A percentile compares a stretch with the other conserved stretches of the same genome.
These are phyloP conservation scores for Labyrinthula sp. DNA, from an alignment of 352 stramenopile species.

Conservation along the genomic window DNA sequence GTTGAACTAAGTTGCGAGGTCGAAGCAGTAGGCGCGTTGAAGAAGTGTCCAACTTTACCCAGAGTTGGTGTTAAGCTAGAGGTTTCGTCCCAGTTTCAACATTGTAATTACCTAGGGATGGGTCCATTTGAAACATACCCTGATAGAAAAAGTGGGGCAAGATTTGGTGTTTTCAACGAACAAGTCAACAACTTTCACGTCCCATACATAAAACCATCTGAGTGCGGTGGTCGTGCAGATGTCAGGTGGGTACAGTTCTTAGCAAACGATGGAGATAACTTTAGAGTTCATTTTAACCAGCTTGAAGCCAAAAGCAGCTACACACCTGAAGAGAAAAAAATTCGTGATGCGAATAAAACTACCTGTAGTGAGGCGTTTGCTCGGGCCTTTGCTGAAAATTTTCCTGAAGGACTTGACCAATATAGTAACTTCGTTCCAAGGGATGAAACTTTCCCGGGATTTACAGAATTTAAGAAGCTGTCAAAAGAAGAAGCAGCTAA, in stretches of 20 bases:
- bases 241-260: conserved; percentile 33
- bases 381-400: conserved; percentile 3
- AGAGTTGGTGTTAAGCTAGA: conserved; percentile 32
- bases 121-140: conserved; percentile 37
- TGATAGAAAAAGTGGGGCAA: conserved; percentile 33
- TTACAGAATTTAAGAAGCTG: too few species aligned
- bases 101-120: conserved; percentile 32
- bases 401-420: conserved; percentile 2
- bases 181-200: conserved; percentile 33
- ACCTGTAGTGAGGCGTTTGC: background rate
- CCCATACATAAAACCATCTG: conserved; percentile 34
- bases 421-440: too few species aligned
- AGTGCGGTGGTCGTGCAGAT: conserved; percentile 35
- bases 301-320: too few species aligned
- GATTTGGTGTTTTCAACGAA: conserved; percentile 29
- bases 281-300: conserved; percentile 22
- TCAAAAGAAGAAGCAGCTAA: background rate
- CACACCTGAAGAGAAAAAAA: too few species aligned
- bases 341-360: too few species aligned
- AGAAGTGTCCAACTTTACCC: too few species aligned
- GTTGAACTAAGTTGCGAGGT: background rate
- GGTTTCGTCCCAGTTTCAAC: conserved; percentile 19
- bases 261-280: conserved; percentile 16
- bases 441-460: too few species aligned
- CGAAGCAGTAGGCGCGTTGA: too few species aligned